Evolutionary conservation across 2,329 filamentous ascomycete genomes (phyloP).

Genomic region (Paraphoma chrysanthemicola): DNA sequence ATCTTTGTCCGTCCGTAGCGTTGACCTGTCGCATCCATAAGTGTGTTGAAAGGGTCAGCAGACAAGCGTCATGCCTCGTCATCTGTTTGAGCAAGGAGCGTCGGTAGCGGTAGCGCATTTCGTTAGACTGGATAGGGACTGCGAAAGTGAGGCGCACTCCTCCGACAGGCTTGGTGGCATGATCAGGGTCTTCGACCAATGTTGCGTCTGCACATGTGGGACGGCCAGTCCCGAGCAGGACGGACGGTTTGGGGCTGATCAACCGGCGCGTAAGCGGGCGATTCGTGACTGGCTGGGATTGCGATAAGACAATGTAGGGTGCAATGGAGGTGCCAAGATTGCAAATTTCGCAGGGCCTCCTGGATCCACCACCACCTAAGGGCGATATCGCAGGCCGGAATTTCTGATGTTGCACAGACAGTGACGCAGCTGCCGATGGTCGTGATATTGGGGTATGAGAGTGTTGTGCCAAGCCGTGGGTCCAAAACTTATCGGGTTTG

Average conservation of each 20-base stretch:
- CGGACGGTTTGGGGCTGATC: slow-evolving; percentile 40
- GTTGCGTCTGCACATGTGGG: slow-evolving; percentile 30
- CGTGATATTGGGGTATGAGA: slow-evolving; percentile 18
- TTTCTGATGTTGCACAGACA: slow-evolving; percentile 20
- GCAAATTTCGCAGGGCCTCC: slow-evolving; percentile 4
- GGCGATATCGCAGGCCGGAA: background rate
- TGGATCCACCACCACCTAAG: no score
- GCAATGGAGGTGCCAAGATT: slow-evolving; percentile 15
- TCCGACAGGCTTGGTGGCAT: slow-evolving; percentile 25
- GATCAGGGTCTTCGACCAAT: slow-evolving; percentile 29
- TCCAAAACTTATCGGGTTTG: slow-evolving; percentile 44
- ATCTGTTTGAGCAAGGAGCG: background rate
- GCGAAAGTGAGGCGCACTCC: slow-evolving; percentile 36
- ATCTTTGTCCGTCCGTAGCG: no score
- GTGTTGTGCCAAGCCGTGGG: slow-evolving; percentile 35
- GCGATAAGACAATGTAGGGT: slow-evolving; percentile 33
- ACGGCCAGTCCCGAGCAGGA: slow-evolving; percentile 47
- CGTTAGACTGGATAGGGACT: slow-evolving; percentile 14
- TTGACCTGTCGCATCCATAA: background rate
- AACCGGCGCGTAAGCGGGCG: slow-evolving; percentile 47
- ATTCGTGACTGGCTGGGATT: slow-evolving; percentile 28
- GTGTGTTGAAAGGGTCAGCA: background rate
- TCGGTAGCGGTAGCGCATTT: slow-evolving; percentile 33
- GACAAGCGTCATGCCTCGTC: slow-evolving; percentile 1
- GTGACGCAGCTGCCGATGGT: slow-evolving; percentile 18